These are phyloP conservation scores for Drechslera avenae DNA, from an alignment of 2,329 filamentous ascomycete genomes.

Conservation along the genomic window DNA sequence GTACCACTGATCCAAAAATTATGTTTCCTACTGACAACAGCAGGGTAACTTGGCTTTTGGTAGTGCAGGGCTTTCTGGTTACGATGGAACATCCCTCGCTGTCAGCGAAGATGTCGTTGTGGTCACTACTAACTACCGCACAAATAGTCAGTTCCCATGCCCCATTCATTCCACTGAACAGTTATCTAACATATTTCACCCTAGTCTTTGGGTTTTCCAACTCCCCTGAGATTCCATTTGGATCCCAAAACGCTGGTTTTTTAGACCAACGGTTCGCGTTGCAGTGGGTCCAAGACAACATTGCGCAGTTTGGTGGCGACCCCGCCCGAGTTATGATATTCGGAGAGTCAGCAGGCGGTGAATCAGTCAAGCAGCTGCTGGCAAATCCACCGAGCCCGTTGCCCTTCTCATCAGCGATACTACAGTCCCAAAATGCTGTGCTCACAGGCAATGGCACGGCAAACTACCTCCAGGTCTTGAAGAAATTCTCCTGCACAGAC, in stretches of 20 bases:
- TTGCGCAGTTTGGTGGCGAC: conserved; percentile 50
- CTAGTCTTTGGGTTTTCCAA: conserved; percentile 28
- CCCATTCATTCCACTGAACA: background rate
- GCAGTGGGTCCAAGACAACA: conserved; percentile 59
- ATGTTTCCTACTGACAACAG: conserved; percentile 14
- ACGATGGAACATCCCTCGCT: conserved; percentile 33
- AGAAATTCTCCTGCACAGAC: conserved; percentile 14
- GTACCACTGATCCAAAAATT: background rate
- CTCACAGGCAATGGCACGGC: conserved; percentile 6
- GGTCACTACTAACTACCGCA: conserved; percentile 34
- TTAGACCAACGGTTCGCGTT: conserved; percentile 60
- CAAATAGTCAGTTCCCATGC: conserved; percentile 17
- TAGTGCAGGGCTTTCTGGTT: conserved; percentile 17
- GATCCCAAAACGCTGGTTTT: conserved; percentile 55
- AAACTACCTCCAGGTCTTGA: conserved; percentile 15
- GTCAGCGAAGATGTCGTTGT: conserved; percentile 29
- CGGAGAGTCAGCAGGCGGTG: conserved; percentile 35
- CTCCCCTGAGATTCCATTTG: conserved; percentile 18
- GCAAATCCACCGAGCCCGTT: conserved; percentile 24
- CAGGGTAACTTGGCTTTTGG: conserved; percentile 30
- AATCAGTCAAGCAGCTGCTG: conserved; percentile 15
- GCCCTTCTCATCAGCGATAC: conserved; percentile 31
- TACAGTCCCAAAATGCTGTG: conserved; percentile 25
- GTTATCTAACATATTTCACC: background rate
- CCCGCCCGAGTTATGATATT: conserved; percentile 53